Conservation (phyloP, 257 asterid genomes). For the Apocynum venetum region DNA sequence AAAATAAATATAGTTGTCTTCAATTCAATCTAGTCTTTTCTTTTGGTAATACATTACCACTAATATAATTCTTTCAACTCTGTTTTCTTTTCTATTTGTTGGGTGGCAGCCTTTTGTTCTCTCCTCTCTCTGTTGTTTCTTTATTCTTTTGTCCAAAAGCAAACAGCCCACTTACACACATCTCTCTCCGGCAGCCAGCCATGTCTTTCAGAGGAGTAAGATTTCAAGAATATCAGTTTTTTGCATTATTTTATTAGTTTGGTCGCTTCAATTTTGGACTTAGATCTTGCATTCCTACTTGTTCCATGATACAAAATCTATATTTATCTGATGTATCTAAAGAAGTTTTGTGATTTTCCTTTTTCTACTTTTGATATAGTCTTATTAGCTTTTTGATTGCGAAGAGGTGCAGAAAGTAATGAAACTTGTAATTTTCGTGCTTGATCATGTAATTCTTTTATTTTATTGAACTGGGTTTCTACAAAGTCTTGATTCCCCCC, state of each 20-base stretch:
- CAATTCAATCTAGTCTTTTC: too few relatives aligned
- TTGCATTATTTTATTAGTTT: neutral
- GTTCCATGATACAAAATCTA: neutral
- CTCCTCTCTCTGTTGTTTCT: neutral
- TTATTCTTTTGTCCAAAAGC: conserved; percentile 4
- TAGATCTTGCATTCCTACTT: conserved; percentile 5
- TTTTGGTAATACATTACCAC: too few relatives aligned
- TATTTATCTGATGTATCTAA: neutral
- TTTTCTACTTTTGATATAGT: neutral
- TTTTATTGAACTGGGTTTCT: neutral
- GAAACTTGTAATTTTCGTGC: neutral
- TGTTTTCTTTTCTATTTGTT: neutral
- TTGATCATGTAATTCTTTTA: neutral
- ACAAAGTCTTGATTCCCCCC: neutral
- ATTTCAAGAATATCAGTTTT: neutral
- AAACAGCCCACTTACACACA: neutral
- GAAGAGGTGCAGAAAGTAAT: neutral
- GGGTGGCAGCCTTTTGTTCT: conserved; percentile 6
- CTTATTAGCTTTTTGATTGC: neutral
- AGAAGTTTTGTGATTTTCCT: neutral
- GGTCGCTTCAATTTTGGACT: neutral
- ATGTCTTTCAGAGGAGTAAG: conserved; percentile 31
- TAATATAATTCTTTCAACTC: too few relatives aligned
- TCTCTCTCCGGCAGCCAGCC: neutral
- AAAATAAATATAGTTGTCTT: too few relatives aligned